These are phyloP conservation scores for Botrytis squamosa DNA, from an alignment of 2,329 filamentous ascomycete genomes.

Conservation along the genomic window DNA sequence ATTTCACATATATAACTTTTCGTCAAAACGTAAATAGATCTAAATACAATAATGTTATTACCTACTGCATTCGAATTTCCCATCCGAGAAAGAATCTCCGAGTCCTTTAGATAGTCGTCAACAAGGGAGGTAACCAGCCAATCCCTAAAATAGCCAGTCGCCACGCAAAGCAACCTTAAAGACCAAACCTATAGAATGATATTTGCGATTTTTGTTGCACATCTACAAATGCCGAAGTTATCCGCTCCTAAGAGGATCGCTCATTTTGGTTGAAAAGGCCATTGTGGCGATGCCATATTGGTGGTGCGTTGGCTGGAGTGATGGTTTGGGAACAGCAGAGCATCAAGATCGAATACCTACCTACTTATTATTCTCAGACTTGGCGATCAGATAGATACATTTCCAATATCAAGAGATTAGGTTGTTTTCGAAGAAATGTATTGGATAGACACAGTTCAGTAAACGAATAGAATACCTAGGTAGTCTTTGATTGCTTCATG, in stretches of 20 bases:
- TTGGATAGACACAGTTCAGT: not conserved
- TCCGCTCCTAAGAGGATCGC: not conserved
- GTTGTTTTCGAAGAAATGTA: not conserved
- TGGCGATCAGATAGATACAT: not conserved
- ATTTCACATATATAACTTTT: not conserved
- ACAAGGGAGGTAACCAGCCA: not conserved
- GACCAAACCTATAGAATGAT: not conserved
- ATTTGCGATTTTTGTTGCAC: slow-evolving; percentile 2
- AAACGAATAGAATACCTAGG: not conserved
- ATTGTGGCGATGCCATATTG: not conserved
- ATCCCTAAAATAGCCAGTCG: not conserved
- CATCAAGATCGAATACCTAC: not conserved
- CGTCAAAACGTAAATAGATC: not conserved
- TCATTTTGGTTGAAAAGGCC: not conserved
- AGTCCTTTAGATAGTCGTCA: not conserved
- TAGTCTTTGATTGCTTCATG: not conserved
- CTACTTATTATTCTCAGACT: not conserved
- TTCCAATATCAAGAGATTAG: not conserved
- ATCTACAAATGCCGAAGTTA: slow-evolving; percentile 12
- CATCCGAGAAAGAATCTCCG: not conserved
- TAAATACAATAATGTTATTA: not conserved
- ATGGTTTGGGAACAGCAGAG: not conserved
- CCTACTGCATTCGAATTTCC: no score
- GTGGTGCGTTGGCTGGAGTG: not conserved
- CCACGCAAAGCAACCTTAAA: not conserved